Evolutionary conservation across 225 moss, liverwort and hornwort species (phyloP), one percentile per base, ranked within the genome.

Genomic region (Asterella californica): DNA sequence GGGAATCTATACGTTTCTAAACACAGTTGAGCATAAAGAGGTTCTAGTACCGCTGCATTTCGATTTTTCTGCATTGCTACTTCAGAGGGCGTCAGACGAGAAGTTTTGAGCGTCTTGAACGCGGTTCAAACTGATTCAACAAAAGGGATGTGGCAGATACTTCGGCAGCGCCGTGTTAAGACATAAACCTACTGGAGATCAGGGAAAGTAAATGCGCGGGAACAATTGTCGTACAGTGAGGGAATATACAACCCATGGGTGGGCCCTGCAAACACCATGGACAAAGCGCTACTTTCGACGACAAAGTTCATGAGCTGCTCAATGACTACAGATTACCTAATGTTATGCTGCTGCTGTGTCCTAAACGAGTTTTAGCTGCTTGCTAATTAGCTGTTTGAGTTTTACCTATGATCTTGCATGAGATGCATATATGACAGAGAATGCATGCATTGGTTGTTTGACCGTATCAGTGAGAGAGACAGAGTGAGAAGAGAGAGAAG

Each of bases 11-110:
- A 52, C 52, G 14, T 52, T 17, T 17, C 52, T 52, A 4, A 12
- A 52, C 52, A 14, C 5, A 14, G 12, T 52, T 12, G 17, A 52
- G 12, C 17, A 52, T 52, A 4, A 17, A 96, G 5, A 1, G 52
- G 17, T 52, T 14, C 17, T 52, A 14, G 1, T 12, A 12, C 10
- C 52, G 52, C 52, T 52, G 17, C 5, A 52, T 52, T 6, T 10
- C 52, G 17, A 52, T 17, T 52, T 76, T 90, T 90, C 21, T 89
- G 84, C 85, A 91, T 89, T n/a, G 48, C 48, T 52, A 52, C 14
- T 52, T 52, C 52, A 52, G 12, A 52, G 17, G 12, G 52, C 52
- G 2, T 14, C 52, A 52, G 5, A 52, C 12, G 52, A 12, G 12
- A 52, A 1, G 17, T 52, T 52, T 17, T 52, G 12, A 52, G 52